Evolutionary conservation across 164 flowering plant species (phyloP), one percentile per base, ranked within the genome.

Genomic region (Malania oleifera): DNA sequence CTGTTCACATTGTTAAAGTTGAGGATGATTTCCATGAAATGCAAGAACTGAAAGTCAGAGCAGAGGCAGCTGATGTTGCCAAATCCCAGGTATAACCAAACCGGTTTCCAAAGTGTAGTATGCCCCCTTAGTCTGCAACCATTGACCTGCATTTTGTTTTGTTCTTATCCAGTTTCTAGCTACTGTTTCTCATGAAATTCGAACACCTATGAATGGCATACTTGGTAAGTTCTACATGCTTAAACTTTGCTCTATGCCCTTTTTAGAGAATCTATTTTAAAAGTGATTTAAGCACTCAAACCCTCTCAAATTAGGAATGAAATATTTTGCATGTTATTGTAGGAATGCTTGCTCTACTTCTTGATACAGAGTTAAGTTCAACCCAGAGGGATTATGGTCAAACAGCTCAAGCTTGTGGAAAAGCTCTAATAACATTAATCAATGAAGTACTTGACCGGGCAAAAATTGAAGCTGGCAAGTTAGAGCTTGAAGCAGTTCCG

Each of bases 171-270:
- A 92, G 98, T 92, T 92, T 82, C 83, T 92, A 20, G 98, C 98
- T 29, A 92, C 95, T 35, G 96, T 92, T 63, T 92, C 98, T 50
- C 98, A 92, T 70, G 98, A 92, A 76, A 92, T 92, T 53, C 76
- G 98, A 52, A 92, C 96, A 1, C 98, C 98, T 23, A 92, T 92
- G 96, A 89, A 92, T 76, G 98, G 98, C 54, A 84, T 91, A 57
- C 86, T 91, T 59, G 98, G 98, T 91, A 83, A 24, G 77, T 57
- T 29, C 23, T 22, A 44, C 11, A 14, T 18, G 54, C 52, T 50
- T 9, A 37, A 12, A 23, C 3, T 50, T 18, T 38, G n/a, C n/a
- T n/a, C n/a, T n/a, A n/a, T n/a, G n/a, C n/a, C 48, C 20, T 34
- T n/a, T 23, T 24, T 22, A 8, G 35, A 38, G 15, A 7, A 43